Conservation (phyloP, 1,284 basidiomycete species). For the Trichosporon coremiiforme region DNA sequence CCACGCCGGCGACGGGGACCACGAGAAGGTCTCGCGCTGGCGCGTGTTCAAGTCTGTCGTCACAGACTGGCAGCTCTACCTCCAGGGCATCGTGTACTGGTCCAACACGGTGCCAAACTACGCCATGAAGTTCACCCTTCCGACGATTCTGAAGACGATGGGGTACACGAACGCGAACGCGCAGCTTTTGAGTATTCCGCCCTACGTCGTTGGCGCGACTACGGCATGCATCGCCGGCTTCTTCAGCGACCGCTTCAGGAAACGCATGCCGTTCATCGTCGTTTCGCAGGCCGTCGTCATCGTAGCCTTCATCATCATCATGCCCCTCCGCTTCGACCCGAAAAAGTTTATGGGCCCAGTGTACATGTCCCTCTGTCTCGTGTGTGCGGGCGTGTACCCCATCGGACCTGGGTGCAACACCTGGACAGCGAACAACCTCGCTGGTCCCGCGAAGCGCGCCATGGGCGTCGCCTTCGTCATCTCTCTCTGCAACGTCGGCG, state of each 20-base stretch:
- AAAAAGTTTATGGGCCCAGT: conserved; percentile 34
- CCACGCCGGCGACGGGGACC: neutral
- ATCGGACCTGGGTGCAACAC: conserved; percentile 38
- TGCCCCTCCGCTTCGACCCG: conserved; percentile 2
- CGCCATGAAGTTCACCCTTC: conserved; percentile 34
- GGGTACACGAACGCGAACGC: conserved; percentile 35
- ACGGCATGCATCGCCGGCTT: conserved; percentile 32
- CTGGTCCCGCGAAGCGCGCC: conserved; percentile 43
- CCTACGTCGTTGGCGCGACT: conserved; percentile 38
- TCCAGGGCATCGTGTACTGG: conserved; percentile 25
- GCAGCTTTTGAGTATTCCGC: conserved; percentile 42
- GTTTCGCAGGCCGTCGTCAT: conserved; percentile 22
- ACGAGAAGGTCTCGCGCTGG: conserved; percentile 11
- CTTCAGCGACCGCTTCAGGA: conserved; percentile 31
- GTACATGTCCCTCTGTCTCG: conserved; percentile 36
- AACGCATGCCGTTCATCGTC: conserved; percentile 34
- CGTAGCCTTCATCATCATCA: conserved; percentile 32
- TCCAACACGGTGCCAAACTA: conserved; percentile 26
- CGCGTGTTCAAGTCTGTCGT: conserved; percentile 19
- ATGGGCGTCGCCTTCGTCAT: conserved; percentile 38
- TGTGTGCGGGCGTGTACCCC: conserved; percentile 40
- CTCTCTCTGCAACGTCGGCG: conserved; percentile 38
- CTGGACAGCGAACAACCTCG: conserved; percentile 40
- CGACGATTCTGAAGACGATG: conserved; percentile 36
- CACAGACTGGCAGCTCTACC: conserved; percentile 25